A percentile compares a stretch with the other conserved stretches of the same genome.
Evolutionary conservation across 306 rosid species (phyloP).

Genomic region (Nissolia schottii): DNA sequence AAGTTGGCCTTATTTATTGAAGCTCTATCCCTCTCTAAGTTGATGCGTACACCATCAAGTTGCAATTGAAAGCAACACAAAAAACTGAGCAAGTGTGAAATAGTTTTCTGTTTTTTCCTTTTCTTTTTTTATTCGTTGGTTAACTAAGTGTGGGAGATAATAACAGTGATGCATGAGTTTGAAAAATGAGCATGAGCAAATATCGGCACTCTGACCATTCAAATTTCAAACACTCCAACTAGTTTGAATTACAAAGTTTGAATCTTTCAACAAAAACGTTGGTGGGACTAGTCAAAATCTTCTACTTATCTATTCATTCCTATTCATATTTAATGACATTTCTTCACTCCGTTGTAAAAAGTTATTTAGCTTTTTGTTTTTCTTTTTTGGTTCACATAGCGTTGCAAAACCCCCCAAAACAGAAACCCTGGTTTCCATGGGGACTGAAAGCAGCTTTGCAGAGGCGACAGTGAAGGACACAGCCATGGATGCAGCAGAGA

Average conservation of each 20-base stretch:
- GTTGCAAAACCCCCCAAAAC: neutral
- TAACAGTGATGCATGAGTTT: neutral
- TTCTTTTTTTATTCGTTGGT: too few species aligned
- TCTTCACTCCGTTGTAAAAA: neutral
- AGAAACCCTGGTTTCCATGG: slow-evolving; percentile 21
- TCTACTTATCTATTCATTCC: neutral
- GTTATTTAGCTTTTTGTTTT: neutral
- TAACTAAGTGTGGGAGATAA: neutral
- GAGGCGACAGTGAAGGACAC: slow-evolving; percentile 18
- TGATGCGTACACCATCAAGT: neutral
- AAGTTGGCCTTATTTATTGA: neutral
- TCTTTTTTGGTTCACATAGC: neutral
- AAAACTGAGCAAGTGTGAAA: neutral
- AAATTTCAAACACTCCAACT: slow-evolving; percentile 19
- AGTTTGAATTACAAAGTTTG: neutral
- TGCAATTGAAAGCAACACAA: neutral
- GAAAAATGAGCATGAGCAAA: neutral
- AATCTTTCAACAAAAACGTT: slow-evolving; percentile 18
- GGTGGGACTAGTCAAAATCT: slow-evolving; percentile 6
- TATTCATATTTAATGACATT: neutral
- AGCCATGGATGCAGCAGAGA: slow-evolving; percentile 68
- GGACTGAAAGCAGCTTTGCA: neutral
- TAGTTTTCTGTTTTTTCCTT: neutral
- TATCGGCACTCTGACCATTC: neutral
- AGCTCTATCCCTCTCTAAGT: too few species aligned